A percentile compares a stretch with the other conserved stretches of the same genome.
These are phyloP conservation scores for Pseudonitzschia pungens DNA, from an alignment of 108 stramenopile genomes.

Conservation along the genomic window DNA sequence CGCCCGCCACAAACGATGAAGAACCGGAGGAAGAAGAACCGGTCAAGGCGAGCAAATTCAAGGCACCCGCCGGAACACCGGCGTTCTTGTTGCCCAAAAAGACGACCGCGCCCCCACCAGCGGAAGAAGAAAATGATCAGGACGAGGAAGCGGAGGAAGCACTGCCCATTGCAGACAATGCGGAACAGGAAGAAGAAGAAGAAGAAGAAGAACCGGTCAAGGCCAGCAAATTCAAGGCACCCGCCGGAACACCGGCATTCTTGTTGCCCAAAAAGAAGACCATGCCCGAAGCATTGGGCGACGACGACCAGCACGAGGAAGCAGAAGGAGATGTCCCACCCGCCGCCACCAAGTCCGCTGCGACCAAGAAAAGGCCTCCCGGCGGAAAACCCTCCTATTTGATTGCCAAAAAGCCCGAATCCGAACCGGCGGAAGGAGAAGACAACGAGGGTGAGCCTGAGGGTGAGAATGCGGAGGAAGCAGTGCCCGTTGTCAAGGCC, in stretches of 20 bases:
- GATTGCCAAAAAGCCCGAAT: neutral
- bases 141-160: neutral
- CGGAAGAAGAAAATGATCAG: too few relatives aligned
- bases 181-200: neutral
- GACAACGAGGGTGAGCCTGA: neutral
- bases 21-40: neutral
- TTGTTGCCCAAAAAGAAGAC: neutral
- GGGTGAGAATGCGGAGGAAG: neutral
- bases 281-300: neutral
- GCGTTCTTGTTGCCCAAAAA: neutral
- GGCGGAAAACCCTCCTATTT: slow-evolving; percentile 6
- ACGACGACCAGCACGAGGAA: neutral
- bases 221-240: neutral
- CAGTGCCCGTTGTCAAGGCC: neutral
- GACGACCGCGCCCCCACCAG: neutral
- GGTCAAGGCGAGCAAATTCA: neutral
- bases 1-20: neutral
- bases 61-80: neutral
- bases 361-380: neutral
- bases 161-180: neutral
- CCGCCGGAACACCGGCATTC: slow-evolving; percentile 4
- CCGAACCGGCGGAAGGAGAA: neutral
- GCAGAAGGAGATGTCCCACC: neutral
- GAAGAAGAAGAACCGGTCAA: neutral
- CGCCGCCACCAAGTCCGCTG: neutral